A percentile compares a stretch with the other conserved stretches of the same genome.
These are phyloP conservation scores for Lentinula sp. DNA, from an alignment of 768 basidiomycete species.

Conservation along the genomic window DNA sequence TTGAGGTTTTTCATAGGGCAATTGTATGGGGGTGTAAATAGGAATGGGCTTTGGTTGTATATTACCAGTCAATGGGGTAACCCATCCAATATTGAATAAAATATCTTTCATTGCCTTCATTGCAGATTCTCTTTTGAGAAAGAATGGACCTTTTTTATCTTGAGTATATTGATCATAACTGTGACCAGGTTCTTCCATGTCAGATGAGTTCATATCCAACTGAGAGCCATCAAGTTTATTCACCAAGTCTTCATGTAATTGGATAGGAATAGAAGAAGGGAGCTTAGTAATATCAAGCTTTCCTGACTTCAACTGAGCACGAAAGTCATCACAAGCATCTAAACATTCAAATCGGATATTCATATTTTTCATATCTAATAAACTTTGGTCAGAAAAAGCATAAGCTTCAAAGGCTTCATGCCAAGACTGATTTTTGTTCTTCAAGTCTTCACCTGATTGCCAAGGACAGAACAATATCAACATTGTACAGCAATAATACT, in stretches of 20 bases:
- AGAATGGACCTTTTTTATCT: too few species aligned
- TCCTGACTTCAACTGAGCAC: conserved; percentile 6
- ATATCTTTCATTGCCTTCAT: too few species aligned
- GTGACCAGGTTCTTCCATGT: too few species aligned
- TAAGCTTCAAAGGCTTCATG: conserved; percentile 14
- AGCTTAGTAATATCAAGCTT: not conserved
- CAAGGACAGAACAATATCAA: conserved; percentile 24
- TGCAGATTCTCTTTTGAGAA: too few species aligned
- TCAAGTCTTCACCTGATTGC: conserved; percentile 15
- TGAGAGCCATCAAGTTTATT: too few species aligned
- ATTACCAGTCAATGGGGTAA: too few species aligned
- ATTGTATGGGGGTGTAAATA: too few species aligned
- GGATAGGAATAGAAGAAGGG: not conserved
- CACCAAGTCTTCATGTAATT: not conserved
- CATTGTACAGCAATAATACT: conserved; percentile 26
- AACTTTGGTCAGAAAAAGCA: conserved; percentile 8
- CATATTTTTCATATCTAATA: conserved; percentile 19
- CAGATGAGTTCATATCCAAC: not conserved
- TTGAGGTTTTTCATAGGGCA: too few species aligned
- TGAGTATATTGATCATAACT: too few species aligned
- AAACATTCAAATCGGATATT: conserved; percentile 28
- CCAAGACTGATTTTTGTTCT: conserved; percentile 14
- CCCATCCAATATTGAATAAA: too few species aligned
- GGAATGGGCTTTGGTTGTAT: too few species aligned
- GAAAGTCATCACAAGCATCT: conserved; percentile 27